A percentile compares a stretch with the other conserved stretches of the same genome.
Evolutionary conservation across 2,329 filamentous ascomycete genomes (phyloP).

Genomic region (Alternaria brassicicola): DNA sequence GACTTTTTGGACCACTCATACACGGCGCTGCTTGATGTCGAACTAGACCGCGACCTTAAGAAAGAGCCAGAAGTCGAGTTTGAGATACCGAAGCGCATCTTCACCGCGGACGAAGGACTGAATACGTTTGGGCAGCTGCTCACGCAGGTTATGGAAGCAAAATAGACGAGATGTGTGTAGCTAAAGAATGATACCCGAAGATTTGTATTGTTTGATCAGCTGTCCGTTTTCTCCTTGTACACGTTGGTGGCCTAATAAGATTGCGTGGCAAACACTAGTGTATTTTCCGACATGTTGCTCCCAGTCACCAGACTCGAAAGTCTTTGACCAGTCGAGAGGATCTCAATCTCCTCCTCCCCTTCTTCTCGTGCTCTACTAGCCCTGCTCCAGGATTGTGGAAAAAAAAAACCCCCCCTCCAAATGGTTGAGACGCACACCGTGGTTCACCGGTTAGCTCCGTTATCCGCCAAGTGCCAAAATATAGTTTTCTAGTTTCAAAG

Average conservation of each 20-base stretch:
- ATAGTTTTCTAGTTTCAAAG: background rate
- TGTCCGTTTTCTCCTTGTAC: background rate
- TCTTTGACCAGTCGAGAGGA: no score
- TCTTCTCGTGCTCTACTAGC: background rate
- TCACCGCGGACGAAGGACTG: constrained; percentile 54
- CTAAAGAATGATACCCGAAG: constrained; percentile 9
- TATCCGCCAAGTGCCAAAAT: background rate
- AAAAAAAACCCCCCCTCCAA: no score
- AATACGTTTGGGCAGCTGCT: constrained; percentile 42
- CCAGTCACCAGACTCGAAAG: no score
- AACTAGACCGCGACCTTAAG: constrained; percentile 81
- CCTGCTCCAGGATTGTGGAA: background rate
- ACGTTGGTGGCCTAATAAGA: background rate
- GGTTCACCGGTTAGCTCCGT: background rate
- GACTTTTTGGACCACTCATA: constrained; percentile 98
- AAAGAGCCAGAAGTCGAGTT: constrained; percentile 90
- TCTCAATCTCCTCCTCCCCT: background rate
- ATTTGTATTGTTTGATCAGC: background rate
- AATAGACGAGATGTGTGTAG: constrained; percentile 16
- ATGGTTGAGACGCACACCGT: background rate
- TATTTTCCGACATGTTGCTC: no score
- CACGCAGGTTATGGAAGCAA: constrained; percentile 37
- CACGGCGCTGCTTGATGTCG: constrained; percentile 80
- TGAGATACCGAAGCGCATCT: constrained; percentile 87
- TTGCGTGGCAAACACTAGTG: no score